Base-by-base conservation (phyloP, 495 filamentous ascomycete species). In the Parathielavia appendiculata region DNA sequence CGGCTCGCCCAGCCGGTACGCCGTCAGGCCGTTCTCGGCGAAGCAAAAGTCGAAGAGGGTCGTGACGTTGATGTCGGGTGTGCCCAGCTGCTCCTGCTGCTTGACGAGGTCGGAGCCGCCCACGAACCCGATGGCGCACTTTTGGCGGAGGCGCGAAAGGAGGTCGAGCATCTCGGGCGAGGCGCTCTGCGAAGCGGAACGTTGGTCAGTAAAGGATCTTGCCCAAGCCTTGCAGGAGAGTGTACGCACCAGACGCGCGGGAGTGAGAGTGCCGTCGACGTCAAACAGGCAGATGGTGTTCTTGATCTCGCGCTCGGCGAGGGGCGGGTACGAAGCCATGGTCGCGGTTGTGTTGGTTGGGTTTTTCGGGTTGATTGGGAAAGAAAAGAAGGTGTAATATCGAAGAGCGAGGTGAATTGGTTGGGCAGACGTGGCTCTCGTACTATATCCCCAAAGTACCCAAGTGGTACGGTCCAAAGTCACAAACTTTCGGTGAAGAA, bases 11-110 rank as follows among this genome's bases (percentile, higher is more conserved):
- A 90, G 68, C 62, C 89, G 89, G 77, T 79, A 93, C n/a, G 92
- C 92, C 0, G 86, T 92, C 57, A 98, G 83, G 2, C 93, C 92
- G 75, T 97, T 97, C 76, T 97, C 92, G 53, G 90, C 75, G 78
- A 97, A 97, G 79, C 88, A 92, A 76, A 89, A 97, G 76, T 97
- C 92, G 76, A 97, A 98, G 57, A 97, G 83, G 41, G 81, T 70
- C 7, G 84, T 90, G 9, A 92, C 90, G 66, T 83, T 71, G 48
- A 86, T 78, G 34, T 63, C 57, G 35, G 75, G 56, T 2, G 79
- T 78, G 66, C 90, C 92, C 26, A 97, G 83, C 73, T 98, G 93
- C 71, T 98, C 93, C 70, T 97, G 90, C 70, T 97, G 93, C 77
- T 98, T 97, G 49, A 75, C 75, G 46, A 96, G 79, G 78, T 98